Evolutionary conservation across 306 rosid species (phyloP), one percentile per base, ranked within the genome.

Genomic region (Arachis hypogaea): DNA sequence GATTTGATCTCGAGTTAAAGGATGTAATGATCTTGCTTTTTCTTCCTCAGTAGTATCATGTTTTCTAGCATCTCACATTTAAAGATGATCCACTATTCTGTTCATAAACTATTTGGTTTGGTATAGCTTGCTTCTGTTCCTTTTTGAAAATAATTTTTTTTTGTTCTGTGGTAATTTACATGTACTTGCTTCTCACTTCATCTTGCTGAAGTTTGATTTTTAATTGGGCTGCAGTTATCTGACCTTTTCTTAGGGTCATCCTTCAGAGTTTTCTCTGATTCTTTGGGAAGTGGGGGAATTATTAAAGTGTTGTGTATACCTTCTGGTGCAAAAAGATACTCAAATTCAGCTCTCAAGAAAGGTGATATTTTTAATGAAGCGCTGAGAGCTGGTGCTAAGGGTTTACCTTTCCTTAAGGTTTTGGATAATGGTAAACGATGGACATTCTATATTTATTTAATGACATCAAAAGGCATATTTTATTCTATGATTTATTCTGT

Each of bases 371-470:
- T 84, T 73, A 83, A 66, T 51, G 95, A 89, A 81, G 95, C 92
- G 42, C 67, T 77, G 73, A 88, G 84, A 89, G 87, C 96, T 72
- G 98, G 98, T 73, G 96, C 97, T 3, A 91, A 85, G 83, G 96
- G 97, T 54, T 94, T 94, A 71, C 96, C 95, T 80, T 94, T 89
- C 81, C 86, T 94, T 78, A 94, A 91, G 88, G 88, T 94, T 70
- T 66, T 82, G 64, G 89, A 91, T 81, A 90, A 77, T 65, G 98
- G 98, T 94, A 84, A 77, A 66, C 14, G 33, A 55, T 57, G 38
- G 60, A 30, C 40, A 42, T 69, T 9, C 77, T 69, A 63, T 42
- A 45, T 58, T 59, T 51, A 38, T 68, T 44, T 56, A 40, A 11
- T 68, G 18, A 50, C 28, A 18, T 50, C 30, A 64, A 46, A 61